Evolutionary conservation across 2,329 filamentous ascomycete genomes (phyloP).

Genomic region (Botrytis fabae): DNA sequence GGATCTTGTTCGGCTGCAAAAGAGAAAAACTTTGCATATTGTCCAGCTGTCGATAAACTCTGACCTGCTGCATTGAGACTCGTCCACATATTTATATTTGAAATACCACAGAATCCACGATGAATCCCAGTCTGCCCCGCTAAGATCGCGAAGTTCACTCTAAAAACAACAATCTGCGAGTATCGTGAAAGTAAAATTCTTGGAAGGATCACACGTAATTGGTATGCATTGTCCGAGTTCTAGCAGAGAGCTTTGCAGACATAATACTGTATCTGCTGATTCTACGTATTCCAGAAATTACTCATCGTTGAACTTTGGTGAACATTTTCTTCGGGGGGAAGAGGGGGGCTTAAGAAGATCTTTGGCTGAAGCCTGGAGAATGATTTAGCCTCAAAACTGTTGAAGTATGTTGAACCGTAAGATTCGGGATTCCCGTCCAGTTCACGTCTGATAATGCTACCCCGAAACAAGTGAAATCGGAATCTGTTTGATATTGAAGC

Average conservation of each 20-base stretch:
- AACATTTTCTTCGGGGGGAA: too few species aligned
- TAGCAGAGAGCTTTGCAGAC: not conserved
- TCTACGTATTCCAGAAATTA: too few species aligned
- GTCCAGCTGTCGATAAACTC: not conserved
- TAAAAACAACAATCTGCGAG: not conserved
- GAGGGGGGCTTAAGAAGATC: not conserved
- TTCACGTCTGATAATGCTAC: not conserved
- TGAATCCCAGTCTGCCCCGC: not conserved
- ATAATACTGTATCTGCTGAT: not conserved
- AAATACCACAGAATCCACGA: not conserved
- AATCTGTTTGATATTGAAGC: not conserved
- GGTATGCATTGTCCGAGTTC: not conserved
- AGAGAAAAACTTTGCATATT: not conserved
- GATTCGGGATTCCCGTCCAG: not conserved
- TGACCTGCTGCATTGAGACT: slow-evolving; percentile 3
- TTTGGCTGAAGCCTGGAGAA: not conserved
- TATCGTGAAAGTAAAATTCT: not conserved
- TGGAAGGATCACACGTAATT: not conserved
- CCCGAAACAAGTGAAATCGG: not conserved
- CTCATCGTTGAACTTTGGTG: not conserved
- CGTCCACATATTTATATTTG: not conserved
- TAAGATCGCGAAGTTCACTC: not conserved
- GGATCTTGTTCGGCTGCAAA: too few species aligned
- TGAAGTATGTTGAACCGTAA: not conserved
- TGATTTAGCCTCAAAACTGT: not conserved